Conservation (phyloP, 2,329 filamentous ascomycete species). For the Alternaria novae-zelandiae region DNA sequence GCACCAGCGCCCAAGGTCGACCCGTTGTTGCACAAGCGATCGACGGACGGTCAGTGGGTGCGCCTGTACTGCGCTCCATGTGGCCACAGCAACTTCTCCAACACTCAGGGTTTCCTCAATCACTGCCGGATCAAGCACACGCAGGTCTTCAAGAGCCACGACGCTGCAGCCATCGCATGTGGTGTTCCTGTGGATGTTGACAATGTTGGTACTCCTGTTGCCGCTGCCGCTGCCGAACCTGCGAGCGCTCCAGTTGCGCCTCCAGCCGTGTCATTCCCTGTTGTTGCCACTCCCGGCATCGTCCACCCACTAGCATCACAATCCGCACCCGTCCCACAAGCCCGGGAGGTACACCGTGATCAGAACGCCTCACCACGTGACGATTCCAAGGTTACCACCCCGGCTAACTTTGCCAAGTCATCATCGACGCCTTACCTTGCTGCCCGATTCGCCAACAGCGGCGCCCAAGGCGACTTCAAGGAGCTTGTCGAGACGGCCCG, state of each 20-base stretch:
- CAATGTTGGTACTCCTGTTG: conserved; percentile 52
- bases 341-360: conserved; percentile 43
- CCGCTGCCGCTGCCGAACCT: conserved; percentile 43
- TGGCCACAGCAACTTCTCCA: conserved; percentile 88
- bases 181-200: conserved; percentile 81
- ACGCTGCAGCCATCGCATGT: conserved; percentile 87
- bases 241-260: conserved; percentile 32
- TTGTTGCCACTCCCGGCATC: conserved; percentile 37
- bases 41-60: conserved; percentile 80
- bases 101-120: conserved; percentile 98
- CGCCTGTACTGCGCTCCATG: conserved; percentile 90
- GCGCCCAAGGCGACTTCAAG: conserved; percentile 50
- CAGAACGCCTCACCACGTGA: conserved; percentile 28
- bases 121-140: conserved; percentile 96
- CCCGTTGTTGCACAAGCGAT: conserved; percentile 83
- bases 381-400: conserved; percentile 15
- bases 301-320: conserved; percentile 46
- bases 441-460: conserved; percentile 48
- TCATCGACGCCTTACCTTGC: conserved; percentile 52
- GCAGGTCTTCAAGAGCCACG: conserved; percentile 92
- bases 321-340: conserved; percentile 29
- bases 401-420: conserved; percentile 46
- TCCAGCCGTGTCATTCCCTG: conserved; percentile 39
- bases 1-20: conserved; percentile 69
- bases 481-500: conserved; percentile 45